phyloP scores from a whole-genome alignment of 2,329 filamentous ascomycete species.

The Colletotrichum sp. region DNA sequence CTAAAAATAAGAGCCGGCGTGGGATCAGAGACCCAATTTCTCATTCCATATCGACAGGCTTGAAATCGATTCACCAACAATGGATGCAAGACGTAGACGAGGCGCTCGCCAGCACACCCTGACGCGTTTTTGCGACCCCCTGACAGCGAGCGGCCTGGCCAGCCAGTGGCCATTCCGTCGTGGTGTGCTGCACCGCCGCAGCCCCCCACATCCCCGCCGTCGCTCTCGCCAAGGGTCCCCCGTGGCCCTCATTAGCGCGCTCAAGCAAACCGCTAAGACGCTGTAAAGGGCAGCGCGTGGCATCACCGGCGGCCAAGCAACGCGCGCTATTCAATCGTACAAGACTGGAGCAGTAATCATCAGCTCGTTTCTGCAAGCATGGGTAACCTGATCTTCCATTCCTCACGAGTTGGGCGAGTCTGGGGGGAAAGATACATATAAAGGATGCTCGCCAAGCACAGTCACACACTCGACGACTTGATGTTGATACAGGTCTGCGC shows the following conservation, averaged over 20 bases:
- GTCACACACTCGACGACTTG: background rate
- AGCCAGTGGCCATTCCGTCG: background rate
- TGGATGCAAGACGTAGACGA: background rate
- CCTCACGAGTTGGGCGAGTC: background rate
- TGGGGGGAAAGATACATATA: background rate
- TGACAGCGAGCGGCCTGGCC: background rate
- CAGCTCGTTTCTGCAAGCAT: background rate
- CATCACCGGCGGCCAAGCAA: background rate
- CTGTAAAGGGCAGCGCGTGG: background rate
- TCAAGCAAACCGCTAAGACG: background rate
- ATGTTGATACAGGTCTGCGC: too few species aligned
- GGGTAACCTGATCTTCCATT: slow-evolving; percentile 5
- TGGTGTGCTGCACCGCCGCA: background rate
- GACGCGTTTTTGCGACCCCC: background rate
- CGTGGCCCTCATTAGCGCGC: background rate
- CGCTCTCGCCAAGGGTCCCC: slow-evolving; percentile 9
- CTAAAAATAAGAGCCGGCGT: background rate
- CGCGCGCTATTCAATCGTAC: background rate
- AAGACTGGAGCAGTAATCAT: background rate
- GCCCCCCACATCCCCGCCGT: background rate
- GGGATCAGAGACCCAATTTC: background rate
- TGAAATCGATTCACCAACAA: background rate
- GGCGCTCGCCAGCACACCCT: background rate
- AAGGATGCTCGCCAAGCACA: background rate
- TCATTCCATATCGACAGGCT: background rate